Base-by-base conservation (phyloP, 2,329 filamentous ascomycete genomes). In the Penicillium sp. region DNA sequence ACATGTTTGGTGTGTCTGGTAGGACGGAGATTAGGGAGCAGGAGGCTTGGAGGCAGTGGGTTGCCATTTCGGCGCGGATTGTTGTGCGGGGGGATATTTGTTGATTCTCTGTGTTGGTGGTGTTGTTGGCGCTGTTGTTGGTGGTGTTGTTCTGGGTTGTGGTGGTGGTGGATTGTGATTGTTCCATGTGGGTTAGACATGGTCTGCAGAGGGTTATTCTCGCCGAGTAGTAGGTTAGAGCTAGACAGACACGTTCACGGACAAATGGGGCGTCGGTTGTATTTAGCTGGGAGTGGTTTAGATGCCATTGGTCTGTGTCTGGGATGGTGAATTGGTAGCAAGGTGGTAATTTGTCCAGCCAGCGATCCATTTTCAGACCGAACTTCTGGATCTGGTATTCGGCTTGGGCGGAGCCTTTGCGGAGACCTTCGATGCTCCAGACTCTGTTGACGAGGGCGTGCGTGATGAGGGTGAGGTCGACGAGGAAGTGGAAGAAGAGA, bases 151-250 rank as follows among this genome's bases (percentile, higher is more conserved):
- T n/a, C n/a, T n/a, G n/a, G n/a, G n/a, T n/a, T n/a, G n/a, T n/a
- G 14, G 6, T 25, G 4, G 28, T 22, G 3, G 29, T 14, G 41
- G 19, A 25, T 25, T 3, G 41, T 41, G 38, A 22, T 19, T 39
- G 36, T 11, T 67, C 63, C n/a, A 62, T 44, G 16, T 67, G 63
- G 18, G 68, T 69, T 28, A 74, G 66, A 50, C 70, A 75, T 2
- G 73, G 73, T 27, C 73, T 68, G 51, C 65, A 69, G 34, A 75
- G 65, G 8, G 64, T 68, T 37, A 73, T 69, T 6, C 67, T 64
- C 14, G 69, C 61, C 31, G 71, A 70, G 49, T 72, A 73, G 54
- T 69, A 75, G 53, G 62, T 61, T 52, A 75, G 65, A 3, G 70
- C 72, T 9, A 75, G 60, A 49, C 58, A 61, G 47, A 69, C 57